Conservation (phyloP, 257 asterid genomes). For the Solanum sitiens region DNA sequence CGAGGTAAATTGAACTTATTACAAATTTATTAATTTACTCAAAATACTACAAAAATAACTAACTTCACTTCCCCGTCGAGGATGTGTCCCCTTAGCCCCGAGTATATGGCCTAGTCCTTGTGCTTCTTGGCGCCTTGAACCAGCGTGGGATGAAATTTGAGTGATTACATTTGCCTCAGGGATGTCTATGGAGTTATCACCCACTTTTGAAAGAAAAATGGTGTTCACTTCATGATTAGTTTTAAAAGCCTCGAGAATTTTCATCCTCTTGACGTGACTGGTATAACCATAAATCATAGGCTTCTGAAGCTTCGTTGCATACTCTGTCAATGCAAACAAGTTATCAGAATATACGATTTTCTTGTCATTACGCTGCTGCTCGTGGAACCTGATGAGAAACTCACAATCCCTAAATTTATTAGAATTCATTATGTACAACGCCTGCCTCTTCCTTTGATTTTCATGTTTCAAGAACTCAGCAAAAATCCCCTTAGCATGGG, state of each 20-base stretch:
- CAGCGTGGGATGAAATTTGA: conserved; percentile 95
- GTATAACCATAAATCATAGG: conserved; percentile 98
- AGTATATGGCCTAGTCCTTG: conserved; percentile 98
- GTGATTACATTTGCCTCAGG: conserved; percentile 95
- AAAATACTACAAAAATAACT: neutral
- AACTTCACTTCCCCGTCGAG: conserved; percentile 32
- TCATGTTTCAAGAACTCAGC: conserved; percentile 83
- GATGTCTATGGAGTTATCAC: conserved; percentile 92
- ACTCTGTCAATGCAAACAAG: conserved; percentile 88
- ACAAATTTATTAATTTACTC: neutral
- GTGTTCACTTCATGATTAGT: conserved; percentile 77
- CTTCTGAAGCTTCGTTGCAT: conserved; percentile 76
- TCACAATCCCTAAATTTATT: conserved; percentile 90
- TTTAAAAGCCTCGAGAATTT: conserved; percentile 86
- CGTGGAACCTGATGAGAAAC: conserved; percentile 82
- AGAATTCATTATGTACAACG: conserved; percentile 10
- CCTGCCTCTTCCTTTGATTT: conserved; percentile 85
- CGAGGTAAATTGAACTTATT: neutral
- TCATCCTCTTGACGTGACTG: conserved; percentile 84
- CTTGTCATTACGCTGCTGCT: conserved; percentile 84
- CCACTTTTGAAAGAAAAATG: conserved; percentile 89
- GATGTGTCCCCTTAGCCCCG: conserved; percentile 78
- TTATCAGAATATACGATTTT: conserved; percentile 88
- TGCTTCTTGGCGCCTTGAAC: conserved; percentile 98
- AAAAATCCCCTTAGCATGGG: conserved; percentile 93